phyloP scores from a whole-genome alignment of 192 early-diverging fungal species.

The Mortierella hygrophila region DNA sequence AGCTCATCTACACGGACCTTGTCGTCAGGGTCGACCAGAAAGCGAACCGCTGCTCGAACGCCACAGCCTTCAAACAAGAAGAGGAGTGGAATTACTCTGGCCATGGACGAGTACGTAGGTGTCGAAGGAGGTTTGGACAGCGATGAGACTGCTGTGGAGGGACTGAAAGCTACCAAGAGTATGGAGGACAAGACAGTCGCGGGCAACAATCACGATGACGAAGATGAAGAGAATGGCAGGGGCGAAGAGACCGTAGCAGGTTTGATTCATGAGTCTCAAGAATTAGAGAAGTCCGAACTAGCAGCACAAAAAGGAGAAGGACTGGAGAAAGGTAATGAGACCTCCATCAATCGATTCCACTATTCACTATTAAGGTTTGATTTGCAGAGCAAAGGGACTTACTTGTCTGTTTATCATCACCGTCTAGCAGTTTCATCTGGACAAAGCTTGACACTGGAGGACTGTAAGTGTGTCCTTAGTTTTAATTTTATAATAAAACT shows the following conservation, averaged over 20 bases:
- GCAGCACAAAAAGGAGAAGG: too few species aligned
- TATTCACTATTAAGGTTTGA: too few species aligned
- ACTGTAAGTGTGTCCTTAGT: too few species aligned
- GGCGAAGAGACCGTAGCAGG: slow-evolving; percentile 9
- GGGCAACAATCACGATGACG: not conserved
- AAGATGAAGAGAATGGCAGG: not conserved
- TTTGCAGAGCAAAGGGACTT: too few species aligned
- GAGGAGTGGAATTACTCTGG: too few species aligned
- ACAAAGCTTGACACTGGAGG: too few species aligned
- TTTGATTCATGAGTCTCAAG: slow-evolving; percentile 14
- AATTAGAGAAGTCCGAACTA: not conserved
- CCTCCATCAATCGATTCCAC: too few species aligned
- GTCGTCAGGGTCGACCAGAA: slow-evolving; percentile 14
- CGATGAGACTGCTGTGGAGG: slow-evolving; percentile 1
- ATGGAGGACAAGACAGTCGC: not conserved
- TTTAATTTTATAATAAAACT: too few species aligned
- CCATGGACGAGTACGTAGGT: too few species aligned
- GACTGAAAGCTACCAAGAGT: slow-evolving; percentile 9
- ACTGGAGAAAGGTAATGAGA: too few species aligned
- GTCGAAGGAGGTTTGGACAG: slow-evolving; percentile 15
- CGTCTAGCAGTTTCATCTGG: too few species aligned
- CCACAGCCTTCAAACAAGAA: slow-evolving; percentile 14
- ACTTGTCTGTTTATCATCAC: too few species aligned
- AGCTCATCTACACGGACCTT: slow-evolving; percentile 17
- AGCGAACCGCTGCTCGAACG: slow-evolving; percentile 23